Evolutionary conservation across 805 yeast genomes (phyloP), one percentile per base, ranked within the genome.

Genomic region (Diddensiella santjacobensis): DNA sequence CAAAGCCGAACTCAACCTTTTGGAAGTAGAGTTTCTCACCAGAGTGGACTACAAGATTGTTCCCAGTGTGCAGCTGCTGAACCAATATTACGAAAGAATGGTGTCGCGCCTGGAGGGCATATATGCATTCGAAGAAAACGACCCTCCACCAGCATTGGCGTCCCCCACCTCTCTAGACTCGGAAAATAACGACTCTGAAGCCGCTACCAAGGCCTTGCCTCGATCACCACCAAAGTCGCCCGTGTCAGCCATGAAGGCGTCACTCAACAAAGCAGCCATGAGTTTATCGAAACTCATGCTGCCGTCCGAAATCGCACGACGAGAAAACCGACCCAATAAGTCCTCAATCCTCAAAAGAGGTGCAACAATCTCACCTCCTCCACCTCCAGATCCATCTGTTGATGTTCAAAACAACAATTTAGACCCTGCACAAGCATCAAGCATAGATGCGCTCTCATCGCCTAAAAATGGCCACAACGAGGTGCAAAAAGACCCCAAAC

Each of bases 1-100:
- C 38, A 70, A 84, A 42, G 75, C 81, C 50, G 97, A 89, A 62
- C 71, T 90, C 56, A 93, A 93, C 65, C 74, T 91, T 47, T 71
- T 91, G 41, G 99, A 91, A 63, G 81, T 85, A 45, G 98, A 93
- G 65, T 89, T 93, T 59, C 73, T 91, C 40, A 77, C 78, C 42
- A 73, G 89, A 52, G 91, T 91, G 6, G 79, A 81, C 50, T 91
- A 93, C 79, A 72, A 85, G 52, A 80, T 85, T 11, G 75, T 86
- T 2, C 91, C 93, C 1, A 56, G 57, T 4, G 54, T 47, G 2
- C 59, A 61, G 36, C 48, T 60, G 17, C 58, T 71, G 18, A 50
- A 58, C 30, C 62, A 64, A 39, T 68, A 68, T 55, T 70, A 68
- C 49, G 57, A 55, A 26, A 54, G 61, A 20, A 57, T 69, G 64